phyloP scores from a whole-genome alignment of 441 rosid species.

The Mallotus repandus region DNA sequence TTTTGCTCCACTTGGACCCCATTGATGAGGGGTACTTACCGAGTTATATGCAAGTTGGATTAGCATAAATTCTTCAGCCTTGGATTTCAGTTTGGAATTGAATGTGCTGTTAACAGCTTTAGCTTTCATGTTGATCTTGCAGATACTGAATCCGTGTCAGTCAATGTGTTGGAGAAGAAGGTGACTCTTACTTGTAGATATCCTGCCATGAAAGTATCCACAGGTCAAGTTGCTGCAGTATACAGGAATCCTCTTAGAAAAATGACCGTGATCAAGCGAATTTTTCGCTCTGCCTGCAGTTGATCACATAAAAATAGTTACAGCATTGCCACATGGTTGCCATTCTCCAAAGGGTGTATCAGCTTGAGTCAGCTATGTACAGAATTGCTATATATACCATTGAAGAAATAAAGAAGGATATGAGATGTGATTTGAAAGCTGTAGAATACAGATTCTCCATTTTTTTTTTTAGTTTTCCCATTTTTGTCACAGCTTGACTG shows the following conservation, averaged over 20 bases:
- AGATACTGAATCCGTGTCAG: conserved; percentile 69
- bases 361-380: conserved; percentile 10
- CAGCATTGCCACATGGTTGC: neutral
- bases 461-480: neutral
- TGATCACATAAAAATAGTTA: conserved; percentile 23
- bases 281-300: conserved; percentile 38
- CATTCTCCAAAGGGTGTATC: neutral
- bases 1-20: conserved; percentile 15
- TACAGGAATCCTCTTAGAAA: conserved; percentile 45
- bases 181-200: conserved; percentile 72
- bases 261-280: conserved; percentile 54
- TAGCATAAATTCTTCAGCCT: no score
- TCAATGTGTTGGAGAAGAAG: conserved; percentile 69
- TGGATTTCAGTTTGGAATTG: no score
- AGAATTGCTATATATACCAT: conserved; percentile 1
- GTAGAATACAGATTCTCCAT: neutral
- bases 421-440: neutral
- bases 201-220: conserved; percentile 35
- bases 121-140: conserved; percentile 18
- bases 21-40: neutral
- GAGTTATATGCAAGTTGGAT: neutral
- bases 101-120: neutral
- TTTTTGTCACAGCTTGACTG: neutral
- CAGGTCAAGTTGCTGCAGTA: conserved; percentile 28
- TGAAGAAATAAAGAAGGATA: conserved; percentile 1